A percentile compares a stretch with the other conserved stretches of the same genome.
Conservation (phyloP, 2,329 filamentous ascomycete species). For the Lachnellula arida region DNA sequence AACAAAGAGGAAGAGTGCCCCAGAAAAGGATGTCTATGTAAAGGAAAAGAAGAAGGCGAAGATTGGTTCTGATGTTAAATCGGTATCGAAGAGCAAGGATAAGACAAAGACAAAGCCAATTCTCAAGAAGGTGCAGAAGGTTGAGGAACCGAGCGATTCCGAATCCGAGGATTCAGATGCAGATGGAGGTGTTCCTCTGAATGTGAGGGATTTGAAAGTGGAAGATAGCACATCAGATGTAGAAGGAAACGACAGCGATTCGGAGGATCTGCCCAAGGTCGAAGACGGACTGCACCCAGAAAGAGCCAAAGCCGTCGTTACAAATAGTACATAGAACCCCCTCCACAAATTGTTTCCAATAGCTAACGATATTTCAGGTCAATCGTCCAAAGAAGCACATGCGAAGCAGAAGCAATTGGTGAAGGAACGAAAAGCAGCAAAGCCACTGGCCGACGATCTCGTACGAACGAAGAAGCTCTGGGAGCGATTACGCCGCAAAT, state of each 20-base stretch:
- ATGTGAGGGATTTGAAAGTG: constrained; percentile 5
- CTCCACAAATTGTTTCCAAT: constrained; percentile 30
- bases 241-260: constrained; percentile 30
- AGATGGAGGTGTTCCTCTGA: constrained; percentile 28
- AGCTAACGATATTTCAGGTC: constrained; percentile 36
- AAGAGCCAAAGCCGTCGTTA: constrained; percentile 29
- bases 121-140: constrained; percentile 26
- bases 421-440: constrained; percentile 84
- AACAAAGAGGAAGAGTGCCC: constrained; percentile 53
- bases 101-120: constrained; percentile 8
- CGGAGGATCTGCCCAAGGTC: constrained; percentile 33
- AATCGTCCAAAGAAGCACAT: constrained; percentile 80
- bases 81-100: constrained; percentile 24
- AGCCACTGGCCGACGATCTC: constrained; percentile 87
- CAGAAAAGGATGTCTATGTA: constrained; percentile 40
- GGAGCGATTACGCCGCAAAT: constrained; percentile 90
- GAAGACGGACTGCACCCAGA: constrained; percentile 33
- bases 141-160: constrained; percentile 34
- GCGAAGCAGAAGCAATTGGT: constrained; percentile 86
- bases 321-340: constrained; percentile 21
- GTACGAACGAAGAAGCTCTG: constrained; percentile 92
- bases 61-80: constrained; percentile 26
- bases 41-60: constrained; percentile 49
- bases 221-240: constrained; percentile 3
- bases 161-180: constrained; percentile 38